Percentiles rank a stretch among this genome's conserved stretches.
These are phyloP conservation scores for Syncephalis plumigaleata DNA, from an alignment of 371 early-diverging fungal species.

Conservation along the genomic window DNA sequence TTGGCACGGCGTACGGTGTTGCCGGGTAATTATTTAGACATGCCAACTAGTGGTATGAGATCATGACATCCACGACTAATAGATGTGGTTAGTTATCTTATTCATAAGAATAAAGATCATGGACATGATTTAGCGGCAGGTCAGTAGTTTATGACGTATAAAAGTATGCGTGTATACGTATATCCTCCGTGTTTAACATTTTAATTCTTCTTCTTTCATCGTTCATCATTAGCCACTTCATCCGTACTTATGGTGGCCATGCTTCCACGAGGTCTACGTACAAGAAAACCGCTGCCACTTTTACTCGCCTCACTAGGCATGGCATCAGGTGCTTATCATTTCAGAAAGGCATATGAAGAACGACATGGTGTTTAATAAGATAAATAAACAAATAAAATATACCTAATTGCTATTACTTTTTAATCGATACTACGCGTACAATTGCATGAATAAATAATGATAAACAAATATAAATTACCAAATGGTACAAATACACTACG, in stretches of 20 bases:
- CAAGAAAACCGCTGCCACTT: slow-evolving; percentile 25
- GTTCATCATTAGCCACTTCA: slow-evolving; percentile 23
- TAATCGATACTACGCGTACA: too few species aligned
- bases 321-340: slow-evolving; percentile 25
- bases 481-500: too few species aligned
- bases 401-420: too few species aligned
- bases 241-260: slow-evolving; percentile 31
- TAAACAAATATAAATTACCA: too few species aligned
- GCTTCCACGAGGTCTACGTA: slow-evolving; percentile 34
- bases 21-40: slow-evolving; percentile 23
- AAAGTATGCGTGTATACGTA: too few species aligned
- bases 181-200: too few species aligned
- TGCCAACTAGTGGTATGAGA: too few species aligned
- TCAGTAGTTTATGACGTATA: too few species aligned
- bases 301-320: slow-evolving; percentile 20
- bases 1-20: slow-evolving; percentile 33
- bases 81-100: slow-evolving; percentile 16
- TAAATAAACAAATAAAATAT: too few species aligned
- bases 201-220: too few species aligned
- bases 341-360: slow-evolving; percentile 24
- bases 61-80: too few species aligned
- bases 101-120: slow-evolving; percentile 39
- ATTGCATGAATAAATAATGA: too few species aligned
- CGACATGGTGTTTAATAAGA: slow-evolving; percentile 10
- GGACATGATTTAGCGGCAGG: slow-evolving; percentile 41